Percentiles rank a stretch among this genome's conserved stretches.
Evolutionary conservation across 805 yeast species (phyloP).

Genomic region (Barnettozyma populi): DNA sequence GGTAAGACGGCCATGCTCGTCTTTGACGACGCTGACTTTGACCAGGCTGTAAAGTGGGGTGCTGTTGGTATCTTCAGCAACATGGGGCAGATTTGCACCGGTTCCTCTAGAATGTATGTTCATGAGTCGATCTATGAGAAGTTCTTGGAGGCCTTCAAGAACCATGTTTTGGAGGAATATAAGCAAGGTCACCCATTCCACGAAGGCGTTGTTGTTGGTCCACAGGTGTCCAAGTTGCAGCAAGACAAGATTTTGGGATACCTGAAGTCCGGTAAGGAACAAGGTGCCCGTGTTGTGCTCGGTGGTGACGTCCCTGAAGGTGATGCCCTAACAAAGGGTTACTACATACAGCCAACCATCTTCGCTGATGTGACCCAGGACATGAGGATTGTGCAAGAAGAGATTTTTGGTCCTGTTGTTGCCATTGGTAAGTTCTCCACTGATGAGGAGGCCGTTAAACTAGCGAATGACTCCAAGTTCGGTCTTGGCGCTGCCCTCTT

Average conservation of each 20-base stretch:
- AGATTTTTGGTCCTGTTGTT: slow-evolving; percentile 50
- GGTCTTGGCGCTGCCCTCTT: slow-evolving; percentile 45
- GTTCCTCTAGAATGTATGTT: slow-evolving; percentile 54
- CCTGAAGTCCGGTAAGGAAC: slow-evolving; percentile 42
- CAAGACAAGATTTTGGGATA: slow-evolving; percentile 41
- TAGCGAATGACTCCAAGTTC: slow-evolving; percentile 39
- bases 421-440: slow-evolving; percentile 38
- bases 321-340: slow-evolving; percentile 27
- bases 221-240: slow-evolving; percentile 48
- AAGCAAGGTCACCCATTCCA: slow-evolving; percentile 42
- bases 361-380: slow-evolving; percentile 38
- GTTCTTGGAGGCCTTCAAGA: slow-evolving; percentile 36
- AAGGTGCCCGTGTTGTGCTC: slow-evolving; percentile 46
- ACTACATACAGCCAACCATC: slow-evolving; percentile 42
- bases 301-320: slow-evolving; percentile 37
- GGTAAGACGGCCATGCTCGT: slow-evolving; percentile 46
- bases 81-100: slow-evolving; percentile 62
- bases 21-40: slow-evolving; percentile 43
- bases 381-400: slow-evolving; percentile 41
- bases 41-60: slow-evolving; percentile 45
- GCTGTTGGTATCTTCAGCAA: slow-evolving; percentile 52
- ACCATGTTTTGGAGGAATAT: slow-evolving; percentile 31
- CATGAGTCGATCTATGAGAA: slow-evolving; percentile 51
- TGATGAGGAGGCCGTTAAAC: slow-evolving; percentile 37
- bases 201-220: slow-evolving; percentile 42